Conservation (phyloP, 495 filamentous ascomycete genomes). For the Apodospora peruviana region DNA sequence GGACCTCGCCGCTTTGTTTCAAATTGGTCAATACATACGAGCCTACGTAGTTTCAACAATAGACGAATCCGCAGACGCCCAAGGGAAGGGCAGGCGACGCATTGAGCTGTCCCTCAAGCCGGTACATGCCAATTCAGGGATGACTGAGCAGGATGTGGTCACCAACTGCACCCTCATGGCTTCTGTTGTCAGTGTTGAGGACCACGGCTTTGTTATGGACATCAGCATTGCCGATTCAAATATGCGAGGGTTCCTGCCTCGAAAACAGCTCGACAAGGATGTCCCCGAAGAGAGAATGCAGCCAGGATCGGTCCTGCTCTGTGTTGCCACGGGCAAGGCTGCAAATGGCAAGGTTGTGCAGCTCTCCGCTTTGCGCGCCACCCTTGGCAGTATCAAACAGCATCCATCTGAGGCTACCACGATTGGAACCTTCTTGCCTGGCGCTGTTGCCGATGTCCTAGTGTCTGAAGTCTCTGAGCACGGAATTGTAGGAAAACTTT, state of each 20-base stretch:
- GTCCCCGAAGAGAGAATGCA: slow-evolving; percentile 57
- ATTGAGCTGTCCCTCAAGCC: slow-evolving; percentile 84
- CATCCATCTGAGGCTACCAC: slow-evolving; percentile 72
- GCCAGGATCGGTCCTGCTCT: slow-evolving; percentile 72
- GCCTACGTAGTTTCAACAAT: slow-evolving; percentile 74
- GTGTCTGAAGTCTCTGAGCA: slow-evolving; percentile 63
- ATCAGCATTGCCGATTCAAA: slow-evolving; percentile 63
- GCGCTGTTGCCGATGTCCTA: slow-evolving; percentile 80
- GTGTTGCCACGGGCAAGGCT: slow-evolving; percentile 69
- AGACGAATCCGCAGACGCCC: slow-evolving; percentile 41
- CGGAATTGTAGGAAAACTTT: slow-evolving; percentile 70
- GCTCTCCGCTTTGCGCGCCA: slow-evolving; percentile 68
- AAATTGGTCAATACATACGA: slow-evolving; percentile 82
- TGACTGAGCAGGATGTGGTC: slow-evolving; percentile 64
- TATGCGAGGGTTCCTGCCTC: slow-evolving; percentile 80
- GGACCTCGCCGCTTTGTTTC: slow-evolving; percentile 67
- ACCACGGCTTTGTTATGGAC: slow-evolving; percentile 93
- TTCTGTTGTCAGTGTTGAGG: slow-evolving; percentile 82
- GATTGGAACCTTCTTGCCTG: slow-evolving; percentile 83
- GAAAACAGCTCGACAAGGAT: slow-evolving; percentile 68
- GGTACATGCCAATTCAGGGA: slow-evolving; percentile 64
- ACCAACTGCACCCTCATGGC: slow-evolving; percentile 74
- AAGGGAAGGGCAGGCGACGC: slow-evolving; percentile 64
- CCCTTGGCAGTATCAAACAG: slow-evolving; percentile 62
- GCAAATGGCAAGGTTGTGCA: slow-evolving; percentile 79